phyloP scores from a whole-genome alignment of 257 asterid species.

The Knoxia roxburghii region DNA sequence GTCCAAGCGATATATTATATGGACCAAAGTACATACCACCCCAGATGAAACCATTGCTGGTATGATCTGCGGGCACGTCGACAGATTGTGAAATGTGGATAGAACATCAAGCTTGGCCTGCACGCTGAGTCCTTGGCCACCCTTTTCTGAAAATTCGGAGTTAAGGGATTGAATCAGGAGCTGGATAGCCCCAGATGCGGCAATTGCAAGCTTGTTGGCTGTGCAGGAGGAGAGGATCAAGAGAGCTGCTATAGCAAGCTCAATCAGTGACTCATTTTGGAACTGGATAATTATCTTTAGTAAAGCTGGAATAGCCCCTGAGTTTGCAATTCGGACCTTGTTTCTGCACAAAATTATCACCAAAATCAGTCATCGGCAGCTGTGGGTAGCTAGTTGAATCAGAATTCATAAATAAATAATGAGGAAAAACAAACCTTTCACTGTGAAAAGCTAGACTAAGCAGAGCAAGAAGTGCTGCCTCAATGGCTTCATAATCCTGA shows the following conservation, averaged over 20 bases:
- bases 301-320: slow-evolving; percentile 53
- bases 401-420: background rate
- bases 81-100: slow-evolving; percentile 61
- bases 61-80: slow-evolving; percentile 42
- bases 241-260: slow-evolving; percentile 52
- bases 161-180: slow-evolving; percentile 39
- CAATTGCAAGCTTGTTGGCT: slow-evolving; percentile 55
- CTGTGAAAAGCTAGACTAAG: slow-evolving; percentile 67
- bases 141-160: slow-evolving; percentile 22
- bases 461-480: slow-evolving; percentile 68
- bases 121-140: slow-evolving; percentile 21
- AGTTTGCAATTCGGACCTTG: slow-evolving; percentile 45
- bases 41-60: slow-evolving; percentile 45
- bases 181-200: slow-evolving; percentile 54
- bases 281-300: slow-evolving; percentile 39
- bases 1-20: slow-evolving; percentile 27
- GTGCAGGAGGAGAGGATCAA: slow-evolving; percentile 62
- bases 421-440: slow-evolving; percentile 43
- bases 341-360: slow-evolving; percentile 45
- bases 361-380: background rate
- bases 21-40: slow-evolving; percentile 33
- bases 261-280: slow-evolving; percentile 38
- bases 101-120: slow-evolving; percentile 57
- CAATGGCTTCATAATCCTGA: slow-evolving; percentile 50
- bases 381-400: background rate